Evolutionary conservation across 2,329 filamentous ascomycete species (phyloP).

Genomic region (Fusarium anthophilum): DNA sequence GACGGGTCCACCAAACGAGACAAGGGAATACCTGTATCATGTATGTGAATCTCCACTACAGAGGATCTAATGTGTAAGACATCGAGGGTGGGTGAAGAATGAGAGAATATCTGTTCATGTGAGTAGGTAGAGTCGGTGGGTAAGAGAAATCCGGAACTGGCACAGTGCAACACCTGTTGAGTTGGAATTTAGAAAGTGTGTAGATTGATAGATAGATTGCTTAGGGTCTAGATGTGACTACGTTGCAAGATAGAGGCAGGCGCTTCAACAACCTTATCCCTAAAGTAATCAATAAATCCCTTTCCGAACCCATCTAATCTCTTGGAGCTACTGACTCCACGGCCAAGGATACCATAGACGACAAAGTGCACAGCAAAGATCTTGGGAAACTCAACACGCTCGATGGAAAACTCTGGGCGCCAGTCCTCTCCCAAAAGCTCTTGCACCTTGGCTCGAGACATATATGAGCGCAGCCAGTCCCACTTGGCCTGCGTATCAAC

Average conservation of each 20-base stretch:
- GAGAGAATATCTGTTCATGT: accelerated
- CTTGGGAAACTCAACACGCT: neutral
- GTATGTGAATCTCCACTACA: neutral
- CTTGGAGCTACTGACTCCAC: neutral
- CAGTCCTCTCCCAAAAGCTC: neutral
- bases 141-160: neutral
- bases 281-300: neutral
- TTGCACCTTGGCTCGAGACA: neutral
- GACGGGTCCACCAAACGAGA: neutral
- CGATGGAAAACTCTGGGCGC: neutral
- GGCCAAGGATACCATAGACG: neutral
- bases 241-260: neutral
- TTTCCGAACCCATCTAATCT: neutral
- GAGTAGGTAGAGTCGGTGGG: accelerated
- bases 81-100: too few species aligned
- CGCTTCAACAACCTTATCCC: neutral
- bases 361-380: neutral
- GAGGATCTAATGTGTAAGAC: too few species aligned
- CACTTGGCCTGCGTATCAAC: neutral
- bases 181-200: neutral
- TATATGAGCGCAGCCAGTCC: neutral
- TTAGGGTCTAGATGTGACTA: neutral
- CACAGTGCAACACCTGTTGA: neutral
- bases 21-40: neutral
- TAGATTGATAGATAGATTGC: neutral